Conservation (phyloP, 192 early-diverging fungal species). For the Umbelopsis sp. region DNA sequence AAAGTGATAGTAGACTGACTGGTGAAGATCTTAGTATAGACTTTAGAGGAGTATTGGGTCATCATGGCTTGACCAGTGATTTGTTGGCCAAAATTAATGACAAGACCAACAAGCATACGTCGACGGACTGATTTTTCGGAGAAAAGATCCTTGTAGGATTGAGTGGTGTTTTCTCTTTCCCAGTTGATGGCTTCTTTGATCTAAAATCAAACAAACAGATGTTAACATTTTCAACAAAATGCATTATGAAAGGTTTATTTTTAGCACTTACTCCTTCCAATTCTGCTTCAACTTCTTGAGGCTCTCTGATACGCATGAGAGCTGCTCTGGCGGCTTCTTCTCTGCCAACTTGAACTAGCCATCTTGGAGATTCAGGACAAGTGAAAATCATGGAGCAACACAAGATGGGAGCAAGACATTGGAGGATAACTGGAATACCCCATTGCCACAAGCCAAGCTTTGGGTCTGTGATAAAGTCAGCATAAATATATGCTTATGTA, state of each 20-base stretch:
- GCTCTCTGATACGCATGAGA: slow-evolving; percentile 24
- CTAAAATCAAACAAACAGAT: not conserved
- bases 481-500: not conserved
- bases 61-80: slow-evolving; percentile 33
- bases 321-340: slow-evolving; percentile 21
- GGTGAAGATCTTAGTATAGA: slow-evolving; percentile 26
- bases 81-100: slow-evolving; percentile 37
- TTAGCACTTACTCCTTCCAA: slow-evolving; percentile 25
- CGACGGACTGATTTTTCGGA: slow-evolving; percentile 17
- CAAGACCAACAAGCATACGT: slow-evolving; percentile 24
- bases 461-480: not conserved
- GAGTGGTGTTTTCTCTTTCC: slow-evolving; percentile 20
- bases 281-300: slow-evolving; percentile 23
- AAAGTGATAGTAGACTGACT: slow-evolving; percentile 20
- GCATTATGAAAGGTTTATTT: not conserved
- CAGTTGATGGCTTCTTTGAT: slow-evolving; percentile 28
- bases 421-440: slow-evolving; percentile 23
- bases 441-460: slow-evolving; percentile 28
- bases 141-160: slow-evolving; percentile 23
- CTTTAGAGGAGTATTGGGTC: slow-evolving; percentile 30
- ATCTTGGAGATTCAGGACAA: slow-evolving; percentile 30
- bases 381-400: slow-evolving; percentile 23
- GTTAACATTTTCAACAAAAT: not conserved
- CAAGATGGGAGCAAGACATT: slow-evolving; percentile 10
- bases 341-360: slow-evolving; percentile 19